A percentile compares a stretch with the other conserved stretches of the same genome.
These are phyloP conservation scores for Acrocalymma vagum DNA, from an alignment of 2,329 filamentous ascomycete genomes.

Conservation along the genomic window DNA sequence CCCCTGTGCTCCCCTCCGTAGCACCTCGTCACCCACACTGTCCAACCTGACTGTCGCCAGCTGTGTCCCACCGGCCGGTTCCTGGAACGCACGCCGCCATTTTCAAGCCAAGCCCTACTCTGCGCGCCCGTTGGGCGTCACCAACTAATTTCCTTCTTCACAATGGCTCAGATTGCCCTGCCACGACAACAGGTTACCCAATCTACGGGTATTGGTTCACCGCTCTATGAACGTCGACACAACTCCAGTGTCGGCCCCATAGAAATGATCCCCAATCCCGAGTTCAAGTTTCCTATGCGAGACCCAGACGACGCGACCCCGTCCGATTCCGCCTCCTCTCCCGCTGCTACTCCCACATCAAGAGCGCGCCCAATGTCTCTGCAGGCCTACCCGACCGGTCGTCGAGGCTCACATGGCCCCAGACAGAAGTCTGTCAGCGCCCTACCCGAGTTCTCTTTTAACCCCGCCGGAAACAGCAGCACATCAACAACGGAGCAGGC, in stretches of 20 bases:
- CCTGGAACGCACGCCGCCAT: conserved; percentile 30
- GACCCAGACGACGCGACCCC: conserved; percentile 35
- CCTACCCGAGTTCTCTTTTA: conserved; percentile 60
- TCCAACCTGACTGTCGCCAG: conserved; percentile 30
- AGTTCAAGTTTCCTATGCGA: conserved; percentile 58
- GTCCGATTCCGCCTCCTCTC: conserved; percentile 32
- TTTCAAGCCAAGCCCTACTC: conserved; percentile 30
- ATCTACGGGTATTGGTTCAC: conserved; percentile 42
- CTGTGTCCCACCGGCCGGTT: conserved; percentile 23
- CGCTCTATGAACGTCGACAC: conserved; percentile 47
- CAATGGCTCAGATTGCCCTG: conserved; percentile 48
- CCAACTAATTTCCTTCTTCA: conserved; percentile 21
- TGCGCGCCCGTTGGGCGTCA: conserved; percentile 27
- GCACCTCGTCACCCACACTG: conserved; percentile 29
- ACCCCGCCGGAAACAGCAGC: conserved; percentile 55
- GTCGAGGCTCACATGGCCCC: conserved; percentile 42
- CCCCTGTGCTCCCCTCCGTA: conserved; percentile 40
- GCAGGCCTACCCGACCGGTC: conserved; percentile 42
- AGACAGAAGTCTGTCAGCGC: conserved; percentile 53
- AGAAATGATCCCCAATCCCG: conserved; percentile 57
- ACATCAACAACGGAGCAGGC: conserved; percentile 42
- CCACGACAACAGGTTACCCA: conserved; percentile 51
- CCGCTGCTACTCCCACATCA: conserved; percentile 45
- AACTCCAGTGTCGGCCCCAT: conserved; percentile 42
- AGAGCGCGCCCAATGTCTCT: conserved; percentile 48